phyloP scores from a whole-genome alignment of 2,329 filamentous ascomycete genomes.

The Fusarium sp. region DNA sequence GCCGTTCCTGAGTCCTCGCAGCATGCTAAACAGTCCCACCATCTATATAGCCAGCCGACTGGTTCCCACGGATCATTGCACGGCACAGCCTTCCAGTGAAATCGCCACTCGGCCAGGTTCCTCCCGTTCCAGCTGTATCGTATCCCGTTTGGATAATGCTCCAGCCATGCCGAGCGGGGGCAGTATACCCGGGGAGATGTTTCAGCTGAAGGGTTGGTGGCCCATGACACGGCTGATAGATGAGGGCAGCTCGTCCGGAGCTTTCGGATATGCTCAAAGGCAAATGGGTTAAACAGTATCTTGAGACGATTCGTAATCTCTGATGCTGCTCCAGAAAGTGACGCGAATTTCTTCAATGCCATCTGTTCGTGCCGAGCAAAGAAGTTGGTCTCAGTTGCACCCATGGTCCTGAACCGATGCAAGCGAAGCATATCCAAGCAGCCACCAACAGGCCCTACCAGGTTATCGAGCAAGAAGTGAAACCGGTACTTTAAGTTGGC shows the following conservation, averaged over 20 bases:
- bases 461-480: constrained; percentile 12
- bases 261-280: rapidly evolving
- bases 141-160: constrained; percentile 17
- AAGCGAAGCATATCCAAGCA: constrained; percentile 20
- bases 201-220: neutral
- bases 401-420: constrained; percentile 25
- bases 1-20: neutral
- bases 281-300: constrained; percentile 1
- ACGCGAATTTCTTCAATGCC: neutral
- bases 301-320: neutral
- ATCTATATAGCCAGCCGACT: neutral
- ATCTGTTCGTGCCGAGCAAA: neutral
- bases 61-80: neutral
- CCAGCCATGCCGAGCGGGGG: neutral
- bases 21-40: constrained; percentile 16
- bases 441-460: constrained; percentile 8
- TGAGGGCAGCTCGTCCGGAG: constrained; percentile 1
- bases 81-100: neutral
- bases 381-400: neutral
- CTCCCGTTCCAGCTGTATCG: neutral
- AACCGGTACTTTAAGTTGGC: neutral
- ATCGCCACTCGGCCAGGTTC: neutral
- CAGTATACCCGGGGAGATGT: rapidly evolving
- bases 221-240: constrained; percentile 3
- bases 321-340: neutral